Evolutionary conservation across 2,329 filamentous ascomycete species (phyloP).

Genomic region (Tricladium varicosporioides): DNA sequence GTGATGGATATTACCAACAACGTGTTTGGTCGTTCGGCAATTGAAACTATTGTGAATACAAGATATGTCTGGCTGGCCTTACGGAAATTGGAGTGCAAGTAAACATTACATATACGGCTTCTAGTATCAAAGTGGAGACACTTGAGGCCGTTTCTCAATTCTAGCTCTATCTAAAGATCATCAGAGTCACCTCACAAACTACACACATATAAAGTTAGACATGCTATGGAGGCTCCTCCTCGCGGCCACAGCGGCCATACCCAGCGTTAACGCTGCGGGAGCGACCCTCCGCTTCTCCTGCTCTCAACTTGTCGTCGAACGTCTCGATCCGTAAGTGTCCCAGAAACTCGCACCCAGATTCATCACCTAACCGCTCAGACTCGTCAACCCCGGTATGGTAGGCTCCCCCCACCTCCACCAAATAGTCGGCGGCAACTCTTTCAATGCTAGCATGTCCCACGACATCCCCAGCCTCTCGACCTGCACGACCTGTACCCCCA

Average conservation of each 20-base stretch:
- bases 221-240: neutral
- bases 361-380: neutral
- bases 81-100: no score
- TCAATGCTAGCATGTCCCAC: slow-evolving; percentile 39
- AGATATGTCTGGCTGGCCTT: no score
- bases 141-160: no score
- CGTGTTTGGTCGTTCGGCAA: no score
- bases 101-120: no score
- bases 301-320: slow-evolving; percentile 1
- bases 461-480: slow-evolving; percentile 28
- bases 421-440: slow-evolving; percentile 31
- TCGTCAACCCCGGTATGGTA: slow-evolving; percentile 10
- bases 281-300: neutral
- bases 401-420: slow-evolving; percentile 16
- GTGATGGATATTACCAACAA: no score
- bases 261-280: neutral
- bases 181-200: no score
- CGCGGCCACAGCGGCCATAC: neutral
- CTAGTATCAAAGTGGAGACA: no score
- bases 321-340: neutral
- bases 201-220: neutral
- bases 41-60: no score
- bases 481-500: slow-evolving; percentile 34
- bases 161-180: no score
- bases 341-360: no score